Percentiles rank a stretch among this genome's conserved stretches.
Evolutionary conservation across 768 basidiomycete species (phyloP).

Genomic region (Phanerodontia chrysosporium): DNA sequence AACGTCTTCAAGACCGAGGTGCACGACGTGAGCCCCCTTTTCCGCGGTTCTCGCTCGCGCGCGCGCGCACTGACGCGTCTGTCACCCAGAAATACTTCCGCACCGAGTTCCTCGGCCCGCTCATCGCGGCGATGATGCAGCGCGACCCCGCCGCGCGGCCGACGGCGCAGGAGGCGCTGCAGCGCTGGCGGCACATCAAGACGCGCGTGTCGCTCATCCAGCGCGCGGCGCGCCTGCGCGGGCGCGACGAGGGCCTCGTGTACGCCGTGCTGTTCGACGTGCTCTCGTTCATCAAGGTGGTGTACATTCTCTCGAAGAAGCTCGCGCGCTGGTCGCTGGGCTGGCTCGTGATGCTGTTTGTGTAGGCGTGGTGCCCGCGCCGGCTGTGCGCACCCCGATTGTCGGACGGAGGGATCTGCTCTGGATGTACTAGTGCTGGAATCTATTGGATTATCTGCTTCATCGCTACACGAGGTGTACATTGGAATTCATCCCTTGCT

Average conservation of each 20-base stretch:
- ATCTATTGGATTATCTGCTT: no score
- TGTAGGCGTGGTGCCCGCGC: no score
- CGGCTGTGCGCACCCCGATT: no score
- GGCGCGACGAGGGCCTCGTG: neutral
- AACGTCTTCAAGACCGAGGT: conserved; percentile 16
- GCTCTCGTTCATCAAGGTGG: neutral
- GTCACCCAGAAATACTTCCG: conserved; percentile 3
- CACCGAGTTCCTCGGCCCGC: conserved; percentile 1
- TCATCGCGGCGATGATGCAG: conserved; percentile 6
- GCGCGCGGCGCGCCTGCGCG: neutral
- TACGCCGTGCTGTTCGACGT: neutral
- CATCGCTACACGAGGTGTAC: no score
- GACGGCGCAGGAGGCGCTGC: neutral
- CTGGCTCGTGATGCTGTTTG: neutral
- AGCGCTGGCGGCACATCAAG: neutral
- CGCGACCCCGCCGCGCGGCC: neutral
- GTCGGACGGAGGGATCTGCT: no score
- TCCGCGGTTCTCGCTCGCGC: neutral
- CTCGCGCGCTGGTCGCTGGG: neutral
- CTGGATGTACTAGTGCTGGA: no score
- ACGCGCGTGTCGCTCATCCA: neutral
- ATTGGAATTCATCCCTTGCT: no score
- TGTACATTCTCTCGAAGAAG: neutral
- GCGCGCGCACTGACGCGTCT: neutral
- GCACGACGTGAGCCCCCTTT: neutral